Evolutionary conservation across 495 filamentous ascomycete genomes (phyloP), one percentile per base, ranked within the genome.

Genomic region (Trichoderma virens): DNA sequence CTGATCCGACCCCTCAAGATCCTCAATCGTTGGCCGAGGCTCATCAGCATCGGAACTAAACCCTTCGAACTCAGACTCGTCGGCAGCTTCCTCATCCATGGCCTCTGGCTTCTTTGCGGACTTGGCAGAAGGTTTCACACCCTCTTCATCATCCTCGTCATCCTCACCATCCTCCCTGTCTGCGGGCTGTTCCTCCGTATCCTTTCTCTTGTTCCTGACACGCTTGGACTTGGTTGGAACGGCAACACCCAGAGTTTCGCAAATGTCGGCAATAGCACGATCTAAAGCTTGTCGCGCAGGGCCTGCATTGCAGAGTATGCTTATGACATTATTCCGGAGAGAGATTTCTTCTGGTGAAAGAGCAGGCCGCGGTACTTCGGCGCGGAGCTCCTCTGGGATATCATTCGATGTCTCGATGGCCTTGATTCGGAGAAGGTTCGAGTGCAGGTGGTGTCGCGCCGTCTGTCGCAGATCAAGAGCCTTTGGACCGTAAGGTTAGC

Each of bases 291-390:
- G 84, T 76, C 88, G 88, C 16, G 94, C 90, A 2, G 86, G 83
- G 28, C 82, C 86, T 27, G 87, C 86, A 67, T 91, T 93, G 72
- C 83, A 96, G 61, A 98, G 74, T 65, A 89, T 83, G 65, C 90
- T 92, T 41, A 83, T 84, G 13, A 98, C 92, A 78, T 97, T 97
- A 34, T 82, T 76, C 38, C 80, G 69, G 14, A 79, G 80, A 14
- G 73, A 45, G 39, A 76, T 74, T 60, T 80, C 76, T 35, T 83
- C 76, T 41, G 80, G 75, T n/a, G 77, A 75, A 47, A 79, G 65
- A 6, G 81, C 79, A 2, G 76, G 76, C 63, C 76, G 81, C 51
- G 74, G 71, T 2, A 77, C 67, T 5, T 82, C 77, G 56, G 77
- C 78, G 5, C 78, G 82, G 1, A 85, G 74, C 61, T 83, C 82